These are phyloP conservation scores for Phytophthora quininea DNA, from an alignment of 352 stramenopile species.

Conservation along the genomic window DNA sequence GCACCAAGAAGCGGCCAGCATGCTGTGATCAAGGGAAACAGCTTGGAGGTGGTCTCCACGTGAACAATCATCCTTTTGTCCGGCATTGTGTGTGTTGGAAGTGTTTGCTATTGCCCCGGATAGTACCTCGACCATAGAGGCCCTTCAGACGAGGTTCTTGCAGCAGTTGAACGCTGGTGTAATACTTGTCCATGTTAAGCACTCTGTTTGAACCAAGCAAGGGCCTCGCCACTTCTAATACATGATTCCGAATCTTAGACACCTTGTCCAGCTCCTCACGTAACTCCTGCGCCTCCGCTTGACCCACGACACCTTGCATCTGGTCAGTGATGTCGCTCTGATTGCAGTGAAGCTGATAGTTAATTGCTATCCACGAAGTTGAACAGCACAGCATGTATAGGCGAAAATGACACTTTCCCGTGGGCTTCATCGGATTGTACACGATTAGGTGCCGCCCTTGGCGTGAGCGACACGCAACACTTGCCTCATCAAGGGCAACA, in stretches of 20 bases:
- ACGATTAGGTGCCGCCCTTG: not conserved
- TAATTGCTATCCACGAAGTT: not conserved
- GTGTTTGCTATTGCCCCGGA: not conserved
- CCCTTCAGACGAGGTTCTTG: not conserved
- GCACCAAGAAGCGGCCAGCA: not conserved
- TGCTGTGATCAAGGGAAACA: not conserved
- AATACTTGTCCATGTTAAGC: not conserved
- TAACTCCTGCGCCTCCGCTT: not conserved
- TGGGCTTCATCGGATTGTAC: not conserved
- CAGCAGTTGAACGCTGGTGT: not conserved
- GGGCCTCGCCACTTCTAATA: not conserved
- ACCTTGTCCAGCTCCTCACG: not conserved
- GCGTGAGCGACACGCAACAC: not conserved
- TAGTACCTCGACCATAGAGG: not conserved
- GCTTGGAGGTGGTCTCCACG: not conserved
- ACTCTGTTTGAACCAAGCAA: not conserved
- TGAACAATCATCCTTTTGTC: not conserved
- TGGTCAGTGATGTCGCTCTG: not conserved
- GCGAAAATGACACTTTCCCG: not conserved
- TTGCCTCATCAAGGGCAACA: not conserved
- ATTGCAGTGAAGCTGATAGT: not conserved
- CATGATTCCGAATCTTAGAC: not conserved
- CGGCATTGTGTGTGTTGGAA: not conserved
- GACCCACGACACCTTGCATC: not conserved
- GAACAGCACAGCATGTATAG: not conserved